Base-by-base conservation (phyloP, 257 asterid species). In the Solanum ahanhuiri region DNA sequence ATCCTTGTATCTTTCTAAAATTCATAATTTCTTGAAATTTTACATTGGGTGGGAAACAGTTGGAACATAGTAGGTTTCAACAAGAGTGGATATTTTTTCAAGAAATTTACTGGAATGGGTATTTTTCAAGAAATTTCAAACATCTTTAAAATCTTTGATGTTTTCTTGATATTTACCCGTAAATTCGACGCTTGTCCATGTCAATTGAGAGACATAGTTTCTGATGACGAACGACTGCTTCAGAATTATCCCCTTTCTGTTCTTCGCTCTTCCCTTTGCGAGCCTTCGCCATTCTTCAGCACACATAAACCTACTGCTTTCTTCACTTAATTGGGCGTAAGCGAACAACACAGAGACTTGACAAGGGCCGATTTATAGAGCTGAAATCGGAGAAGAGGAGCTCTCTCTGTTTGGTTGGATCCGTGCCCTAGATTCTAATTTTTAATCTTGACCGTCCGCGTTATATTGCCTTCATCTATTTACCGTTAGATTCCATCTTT, bases 181-280 rank as follows among this genome's bases (percentile, higher is more conserved):
- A 94, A 81, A 97, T 91, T 85, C 95, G 95, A 33, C 94, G 96
- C 85, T 92, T 93, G 71, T 95, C 97, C 95, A 95, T 93, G 91
- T 97, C 99, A 73, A 97, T 94, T 45, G 98, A 93, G 28, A 97
- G 90, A 83, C 98, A 94, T 51, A 97, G 96, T 94, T 95, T 97
- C 93, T 97, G 99, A 88, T 97, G 98, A 91, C 94, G 94, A 86
- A 97, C 96, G 31, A 97, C 94, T 22, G 98, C 98, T 83, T 95
- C 98, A 10, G 99, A 90, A 89, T 93, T 93, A 85, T 92, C 96
- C 31, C 93, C 94, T 90, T 92, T 93, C 89, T 95, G 99, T 85
- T 97, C 99, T 87, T 97, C 98, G 43, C 85, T 94, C 89, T 95
- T 97, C 23, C 90, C 91, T 91, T 94, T 97, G 69, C 93, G 93